phyloP scores from a whole-genome alignment of 2,329 filamentous ascomycete genomes.

The Colletotrichum kahawae region DNA sequence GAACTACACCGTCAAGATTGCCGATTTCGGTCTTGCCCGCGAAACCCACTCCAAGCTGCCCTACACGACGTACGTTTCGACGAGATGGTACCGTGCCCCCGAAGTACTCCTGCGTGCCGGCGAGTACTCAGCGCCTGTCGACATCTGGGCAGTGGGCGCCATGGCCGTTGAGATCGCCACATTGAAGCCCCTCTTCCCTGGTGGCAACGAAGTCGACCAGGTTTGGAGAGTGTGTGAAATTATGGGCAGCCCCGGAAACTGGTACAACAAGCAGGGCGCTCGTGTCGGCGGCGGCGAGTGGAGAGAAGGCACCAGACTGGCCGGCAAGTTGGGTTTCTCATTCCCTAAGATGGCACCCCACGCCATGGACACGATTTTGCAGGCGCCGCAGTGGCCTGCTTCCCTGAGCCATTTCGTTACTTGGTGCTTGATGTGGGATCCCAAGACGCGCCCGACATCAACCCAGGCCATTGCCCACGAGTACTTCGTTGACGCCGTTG shows the following conservation, averaged over 20 bases:
- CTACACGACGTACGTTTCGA: conserved; percentile 98
- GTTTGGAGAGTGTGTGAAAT: conserved; percentile 99
- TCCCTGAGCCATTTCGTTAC: conserved; percentile 93
- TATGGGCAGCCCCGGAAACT: conserved; percentile 98
- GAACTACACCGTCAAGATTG: conserved; percentile 95
- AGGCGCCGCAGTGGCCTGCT: conserved; percentile 87
- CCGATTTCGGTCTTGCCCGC: conserved; percentile 95
- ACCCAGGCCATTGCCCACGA: conserved; percentile 94
- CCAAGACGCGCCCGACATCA: conserved; percentile 88
- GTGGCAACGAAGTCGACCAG: conserved; percentile 97
- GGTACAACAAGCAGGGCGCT: conserved; percentile 90
- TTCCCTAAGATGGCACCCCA: conserved; percentile 99
- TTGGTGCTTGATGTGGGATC: conserved; percentile 99
- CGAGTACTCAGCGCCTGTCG: conserved; percentile 95
- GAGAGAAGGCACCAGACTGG: conserved; percentile 91
- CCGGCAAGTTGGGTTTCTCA: conserved; percentile 95
- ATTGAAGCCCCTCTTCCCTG: conserved; percentile 93
- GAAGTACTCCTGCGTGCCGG: conserved; percentile 93
- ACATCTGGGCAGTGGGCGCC: conserved; percentile 97
- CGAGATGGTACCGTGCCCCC: conserved; percentile 95
- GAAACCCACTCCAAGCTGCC: conserved; percentile 96
- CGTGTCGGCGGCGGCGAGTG: conserved; percentile 95
- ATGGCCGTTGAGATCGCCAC: conserved; percentile 99
- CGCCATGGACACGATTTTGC: conserved; percentile 92
- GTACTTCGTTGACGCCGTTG: conserved; percentile 90